Percentiles rank a stretch among this genome's conserved stretches.
These are phyloP conservation scores for Seminavis robusta DNA, from an alignment of 108 stramenopile genomes.

Conservation along the genomic window DNA sequence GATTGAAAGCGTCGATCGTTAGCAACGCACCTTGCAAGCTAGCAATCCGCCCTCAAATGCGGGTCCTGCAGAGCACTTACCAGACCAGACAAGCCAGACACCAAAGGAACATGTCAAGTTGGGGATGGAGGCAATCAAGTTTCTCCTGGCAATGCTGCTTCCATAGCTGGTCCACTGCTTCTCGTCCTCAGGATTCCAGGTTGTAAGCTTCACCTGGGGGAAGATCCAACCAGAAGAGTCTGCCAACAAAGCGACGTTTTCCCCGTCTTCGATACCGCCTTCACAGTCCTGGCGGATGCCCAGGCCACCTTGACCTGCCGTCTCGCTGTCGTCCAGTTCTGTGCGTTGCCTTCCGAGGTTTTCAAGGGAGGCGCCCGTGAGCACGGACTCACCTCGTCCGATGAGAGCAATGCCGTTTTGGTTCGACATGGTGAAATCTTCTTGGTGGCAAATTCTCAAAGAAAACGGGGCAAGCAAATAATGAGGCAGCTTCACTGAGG, in stretches of 20 bases:
- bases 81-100: conserved; percentile 33
- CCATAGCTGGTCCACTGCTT: conserved; percentile 15
- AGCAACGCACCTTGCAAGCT: neutral
- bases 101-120: conserved; percentile 27
- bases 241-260: conserved; percentile 1
- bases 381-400: conserved; percentile 18
- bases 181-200: conserved; percentile 8
- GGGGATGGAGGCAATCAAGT: conserved; percentile 22
- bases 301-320: no score
- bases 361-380: neutral
- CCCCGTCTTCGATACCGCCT: neutral
- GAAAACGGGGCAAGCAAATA: no score
- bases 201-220: conserved; percentile 12
- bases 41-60: neutral
- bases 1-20: no score
- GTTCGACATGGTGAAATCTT: no score
- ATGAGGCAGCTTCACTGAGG: no score
- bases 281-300: no score
- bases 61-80: neutral
- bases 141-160: conserved; percentile 15
- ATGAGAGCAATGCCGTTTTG: conserved; percentile 6
- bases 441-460: no score
- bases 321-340: no score
- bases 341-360: neutral
- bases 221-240: conserved; percentile 3